These are phyloP conservation scores for Yarrowia sp. DNA, from an alignment of 805 yeast species.

Conservation along the genomic window DNA sequence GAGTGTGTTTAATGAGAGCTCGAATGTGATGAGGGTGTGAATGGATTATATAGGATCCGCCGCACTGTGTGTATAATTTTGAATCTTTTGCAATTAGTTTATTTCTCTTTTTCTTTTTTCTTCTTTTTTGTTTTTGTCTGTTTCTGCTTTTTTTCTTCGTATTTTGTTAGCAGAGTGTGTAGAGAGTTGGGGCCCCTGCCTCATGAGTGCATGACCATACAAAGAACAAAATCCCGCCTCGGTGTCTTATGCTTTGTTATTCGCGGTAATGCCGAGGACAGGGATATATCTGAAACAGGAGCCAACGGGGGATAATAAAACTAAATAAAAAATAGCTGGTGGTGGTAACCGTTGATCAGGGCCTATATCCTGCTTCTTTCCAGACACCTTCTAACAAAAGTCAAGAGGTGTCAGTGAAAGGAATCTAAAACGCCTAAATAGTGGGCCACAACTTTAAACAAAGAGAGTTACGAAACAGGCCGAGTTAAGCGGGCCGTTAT, in stretches of 20 bases:
- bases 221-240: not conserved
- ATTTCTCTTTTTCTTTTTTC: not conserved
- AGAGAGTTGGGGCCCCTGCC: conserved; percentile 7
- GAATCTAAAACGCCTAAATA: not conserved
- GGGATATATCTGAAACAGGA: too few species aligned
- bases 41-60: not conserved
- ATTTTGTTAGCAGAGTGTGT: not conserved
- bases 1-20: not conserved
- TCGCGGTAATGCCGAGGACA: too few species aligned
- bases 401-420: too few species aligned
- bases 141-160: not conserved
- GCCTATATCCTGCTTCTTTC: too few species aligned
- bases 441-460: not conserved
- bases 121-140: not conserved
- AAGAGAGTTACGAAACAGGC: not conserved
- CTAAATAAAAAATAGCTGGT: too few species aligned
- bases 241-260: not conserved
- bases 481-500: conserved; percentile 1
- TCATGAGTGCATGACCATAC: not conserved
- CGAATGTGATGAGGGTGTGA: not conserved
- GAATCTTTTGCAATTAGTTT: not conserved
- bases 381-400: too few species aligned
- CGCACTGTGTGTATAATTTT: too few species aligned
- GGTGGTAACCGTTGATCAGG: too few species aligned
- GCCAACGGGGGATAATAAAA: too few species aligned